Percentiles rank a stretch among this genome's conserved stretches.
phyloP scores from a whole-genome alignment of 306 rosid species.

The Gastrolobium bilobum region DNA sequence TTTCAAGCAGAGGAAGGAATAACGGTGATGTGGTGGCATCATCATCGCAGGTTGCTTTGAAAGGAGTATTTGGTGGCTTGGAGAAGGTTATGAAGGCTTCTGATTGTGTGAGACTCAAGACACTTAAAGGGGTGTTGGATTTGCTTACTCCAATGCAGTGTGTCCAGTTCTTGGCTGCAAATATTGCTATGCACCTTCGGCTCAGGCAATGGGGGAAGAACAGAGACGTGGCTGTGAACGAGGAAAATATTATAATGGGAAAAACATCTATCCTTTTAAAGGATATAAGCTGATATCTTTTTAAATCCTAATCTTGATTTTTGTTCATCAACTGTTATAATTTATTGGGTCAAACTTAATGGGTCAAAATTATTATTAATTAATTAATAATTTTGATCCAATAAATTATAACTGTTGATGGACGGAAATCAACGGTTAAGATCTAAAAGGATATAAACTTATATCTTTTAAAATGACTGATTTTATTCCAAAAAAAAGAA shows the following conservation, averaged over 20 bases:
- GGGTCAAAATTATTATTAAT: too few relatives aligned
- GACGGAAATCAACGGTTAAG: too few relatives aligned
- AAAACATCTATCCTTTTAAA: too few relatives aligned
- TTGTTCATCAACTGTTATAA: too few relatives aligned
- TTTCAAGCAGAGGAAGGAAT: slow-evolving; percentile 22
- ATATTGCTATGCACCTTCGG: slow-evolving; percentile 56
- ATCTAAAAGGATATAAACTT: too few relatives aligned
- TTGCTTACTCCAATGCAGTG: slow-evolving; percentile 71
- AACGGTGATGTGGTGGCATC: slow-evolving; percentile 34
- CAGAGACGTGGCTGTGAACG: not conserved
- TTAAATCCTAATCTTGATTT: too few relatives aligned
- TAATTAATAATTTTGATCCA: too few relatives aligned
- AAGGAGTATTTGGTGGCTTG: slow-evolving; percentile 55
- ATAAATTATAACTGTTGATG: too few relatives aligned
- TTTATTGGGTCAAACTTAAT: too few relatives aligned
- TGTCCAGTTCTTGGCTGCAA: slow-evolving; percentile 68
- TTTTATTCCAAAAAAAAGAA: not conserved
- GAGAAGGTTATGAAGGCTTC: slow-evolving; percentile 80
- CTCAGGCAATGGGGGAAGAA: slow-evolving; percentile 60
- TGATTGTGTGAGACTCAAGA: slow-evolving; percentile 77
- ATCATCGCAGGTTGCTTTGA: slow-evolving; percentile 50
- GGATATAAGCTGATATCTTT: too few relatives aligned
- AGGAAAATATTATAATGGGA: not conserved
- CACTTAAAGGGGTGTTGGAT: slow-evolving; percentile 73
- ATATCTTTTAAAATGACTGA: too few relatives aligned